A percentile compares a stretch with the other conserved stretches of the same genome.
Evolutionary conservation across 768 basidiomycete species (phyloP).

Genomic region (Macrolepiota fuliginosa): DNA sequence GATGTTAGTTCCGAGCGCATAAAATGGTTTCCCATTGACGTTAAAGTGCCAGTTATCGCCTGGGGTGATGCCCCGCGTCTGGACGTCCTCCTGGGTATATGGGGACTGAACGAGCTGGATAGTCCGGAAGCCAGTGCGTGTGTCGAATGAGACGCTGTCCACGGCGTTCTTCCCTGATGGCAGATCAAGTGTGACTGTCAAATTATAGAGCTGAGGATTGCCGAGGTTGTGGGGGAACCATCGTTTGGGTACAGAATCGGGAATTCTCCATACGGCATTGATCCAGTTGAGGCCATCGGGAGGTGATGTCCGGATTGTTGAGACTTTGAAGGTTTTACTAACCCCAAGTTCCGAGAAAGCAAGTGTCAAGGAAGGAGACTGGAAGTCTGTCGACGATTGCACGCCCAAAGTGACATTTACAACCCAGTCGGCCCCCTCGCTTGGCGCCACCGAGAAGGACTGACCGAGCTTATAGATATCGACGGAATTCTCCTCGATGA

Average conservation of each 20-base stretch:
- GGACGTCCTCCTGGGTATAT: slow-evolving; percentile 43
- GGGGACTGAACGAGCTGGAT: slow-evolving; percentile 49
- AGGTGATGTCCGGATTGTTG: slow-evolving; percentile 24
- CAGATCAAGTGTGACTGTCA: slow-evolving; percentile 39
- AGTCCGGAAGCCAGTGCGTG: slow-evolving; percentile 58
- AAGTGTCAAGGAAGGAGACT: slow-evolving; percentile 36
- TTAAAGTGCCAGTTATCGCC: slow-evolving; percentile 63
- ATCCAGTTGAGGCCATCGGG: slow-evolving; percentile 33
- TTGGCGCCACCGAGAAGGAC: slow-evolving; percentile 39
- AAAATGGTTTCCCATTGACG: slow-evolving; percentile 56
- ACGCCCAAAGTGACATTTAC: slow-evolving; percentile 52
- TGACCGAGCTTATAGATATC: slow-evolving; percentile 56
- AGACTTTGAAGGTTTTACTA: slow-evolving; percentile 30
- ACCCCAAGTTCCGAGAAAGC: slow-evolving; percentile 44
- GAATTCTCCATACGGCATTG: slow-evolving; percentile 42
- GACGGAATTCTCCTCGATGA: slow-evolving; percentile 50
- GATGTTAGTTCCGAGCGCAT: slow-evolving; percentile 53
- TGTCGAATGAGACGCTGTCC: slow-evolving; percentile 33
- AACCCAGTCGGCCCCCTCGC: slow-evolving; percentile 51
- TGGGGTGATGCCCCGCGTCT: slow-evolving; percentile 47
- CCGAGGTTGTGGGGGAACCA: slow-evolving; percentile 60
- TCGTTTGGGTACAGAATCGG: slow-evolving; percentile 41
- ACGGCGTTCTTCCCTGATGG: slow-evolving; percentile 12
- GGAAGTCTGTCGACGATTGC: slow-evolving; percentile 36
- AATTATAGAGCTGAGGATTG: slow-evolving; percentile 51